Base-by-base conservation (phyloP, 2,329 filamentous ascomycete genomes). In the Penicillium sp. region DNA sequence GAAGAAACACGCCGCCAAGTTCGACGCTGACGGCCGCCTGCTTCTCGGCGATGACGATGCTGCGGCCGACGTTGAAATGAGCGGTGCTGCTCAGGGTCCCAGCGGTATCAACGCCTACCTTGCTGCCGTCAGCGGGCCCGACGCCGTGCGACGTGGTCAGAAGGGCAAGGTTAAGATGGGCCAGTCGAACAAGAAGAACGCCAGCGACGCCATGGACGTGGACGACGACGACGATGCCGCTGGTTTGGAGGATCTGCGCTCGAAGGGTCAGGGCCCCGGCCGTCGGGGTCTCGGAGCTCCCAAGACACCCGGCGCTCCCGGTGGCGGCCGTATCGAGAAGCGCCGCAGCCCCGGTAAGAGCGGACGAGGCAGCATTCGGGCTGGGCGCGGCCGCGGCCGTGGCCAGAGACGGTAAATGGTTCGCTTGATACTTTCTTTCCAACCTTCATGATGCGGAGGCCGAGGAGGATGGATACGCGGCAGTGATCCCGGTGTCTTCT, bases 151-250 rank as follows among this genome's bases (percentile, higher is more conserved):
- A 43, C 67, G 76, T 20, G 78, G 79, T 23, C 77, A 79, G 56
- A 75, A 75, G 54, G 78, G 79, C 9, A 77, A 77, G 55, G 63
- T 82, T 47, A 81, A 80, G 66, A 79, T 82, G 57, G 76, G 74
- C 38, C 64, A 74, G 65, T 53, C 63, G 31, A 55, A 62, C 45
- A 65, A 49, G 31, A 56, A 62, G 45, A 65, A 49, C 44, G 56
- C 53, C 43, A 67, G 69, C 26, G 64, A 62, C 26, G 62, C 60
- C 36, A 67, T 67, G 63, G 69, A 73, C 41, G 50, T 74, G 39
- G 71, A 74, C 49, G 70, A 70, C 5, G 53, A 56, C 1, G 49
- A 56, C 4, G 47, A 48, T 19, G 39, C 37, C n/a, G 45, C 43
- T 23, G 27, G 41, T 19, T 25, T 56, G n/a, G 40, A 54, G 21